Conservation (phyloP, 345 rosid species). For the Chamaenerion angustifolium region DNA sequence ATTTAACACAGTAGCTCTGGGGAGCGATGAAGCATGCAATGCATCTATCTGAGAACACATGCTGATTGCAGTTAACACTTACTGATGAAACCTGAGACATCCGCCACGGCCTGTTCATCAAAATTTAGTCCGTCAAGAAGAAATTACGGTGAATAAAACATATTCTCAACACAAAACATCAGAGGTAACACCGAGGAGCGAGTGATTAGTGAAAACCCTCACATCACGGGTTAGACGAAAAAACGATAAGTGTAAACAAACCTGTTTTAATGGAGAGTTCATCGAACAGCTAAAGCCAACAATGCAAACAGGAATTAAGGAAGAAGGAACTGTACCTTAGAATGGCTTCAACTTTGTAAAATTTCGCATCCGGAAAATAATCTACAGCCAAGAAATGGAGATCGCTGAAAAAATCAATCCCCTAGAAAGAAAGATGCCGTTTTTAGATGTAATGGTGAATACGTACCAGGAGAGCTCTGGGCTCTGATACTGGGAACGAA, state of each 20-base stretch:
- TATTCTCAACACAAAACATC: too few species aligned
- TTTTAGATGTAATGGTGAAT: neutral
- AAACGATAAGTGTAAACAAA: too few species aligned
- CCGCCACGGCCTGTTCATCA: constrained; percentile 62
- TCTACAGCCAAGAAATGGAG: constrained; percentile 15
- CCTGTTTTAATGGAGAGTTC: too few species aligned
- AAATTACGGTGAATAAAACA: constrained; percentile 1
- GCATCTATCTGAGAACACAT: neutral
- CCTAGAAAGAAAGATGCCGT: neutral
- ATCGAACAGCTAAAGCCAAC: neutral
- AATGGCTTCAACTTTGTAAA: constrained; percentile 86
- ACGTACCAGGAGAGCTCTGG: constrained; percentile 38
- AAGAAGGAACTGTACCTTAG: constrained; percentile 27
- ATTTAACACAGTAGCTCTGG: too few species aligned
- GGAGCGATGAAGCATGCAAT: neutral
- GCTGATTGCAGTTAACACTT: constrained; percentile 12
- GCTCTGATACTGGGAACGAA: constrained; percentile 34
- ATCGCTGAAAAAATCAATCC: neutral
- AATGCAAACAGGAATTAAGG: neutral
- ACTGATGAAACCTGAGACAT: constrained; percentile 73
- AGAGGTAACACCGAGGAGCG: too few species aligned
- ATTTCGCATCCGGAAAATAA: constrained; percentile 54
- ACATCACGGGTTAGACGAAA: too few species aligned
- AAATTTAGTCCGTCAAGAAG: constrained; percentile 14
- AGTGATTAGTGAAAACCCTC: too few species aligned